These are phyloP conservation scores for Physaria fendleri DNA, from an alignment of 345 rosid genomes.

Conservation along the genomic window DNA sequence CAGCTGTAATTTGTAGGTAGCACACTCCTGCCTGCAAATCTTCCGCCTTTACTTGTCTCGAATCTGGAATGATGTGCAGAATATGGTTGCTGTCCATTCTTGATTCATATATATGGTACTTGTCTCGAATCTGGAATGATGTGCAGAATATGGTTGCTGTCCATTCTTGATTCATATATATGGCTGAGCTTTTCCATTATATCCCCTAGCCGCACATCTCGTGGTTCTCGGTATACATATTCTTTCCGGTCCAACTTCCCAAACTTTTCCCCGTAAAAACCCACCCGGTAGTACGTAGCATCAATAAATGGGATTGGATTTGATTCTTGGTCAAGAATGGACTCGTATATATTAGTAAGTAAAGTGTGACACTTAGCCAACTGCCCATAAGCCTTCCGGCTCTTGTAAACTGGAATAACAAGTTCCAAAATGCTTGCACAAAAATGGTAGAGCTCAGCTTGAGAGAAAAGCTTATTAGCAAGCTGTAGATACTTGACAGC, in stretches of 20 bases:
- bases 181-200: constrained; percentile 99
- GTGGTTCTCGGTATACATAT: constrained; percentile 89
- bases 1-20: constrained; percentile 95
- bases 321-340: constrained; percentile 95
- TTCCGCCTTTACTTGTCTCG: constrained; percentile 93
- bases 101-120: constrained; percentile 85
- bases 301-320: constrained; percentile 92
- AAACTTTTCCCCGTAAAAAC: constrained; percentile 90
- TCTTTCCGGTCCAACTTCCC: constrained; percentile 86
- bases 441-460: constrained; percentile 96
- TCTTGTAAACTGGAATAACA: constrained; percentile 93
- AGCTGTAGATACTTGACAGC: constrained; percentile 96
- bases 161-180: constrained; percentile 93
- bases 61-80: constrained; percentile 85
- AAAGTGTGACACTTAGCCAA: constrained; percentile 91
- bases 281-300: constrained; percentile 97
- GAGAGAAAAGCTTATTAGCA: constrained; percentile 93
- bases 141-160: constrained; percentile 75
- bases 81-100: constrained; percentile 90
- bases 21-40: constrained; percentile 94
- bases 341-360: constrained; percentile 77
- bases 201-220: constrained; percentile 95
- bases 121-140: constrained; percentile 94
- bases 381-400: constrained; percentile 94
- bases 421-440: constrained; percentile 97